Evolutionary conservation across 2,329 filamentous ascomycete genomes (phyloP).

Genomic region (Fusarium luffae): DNA sequence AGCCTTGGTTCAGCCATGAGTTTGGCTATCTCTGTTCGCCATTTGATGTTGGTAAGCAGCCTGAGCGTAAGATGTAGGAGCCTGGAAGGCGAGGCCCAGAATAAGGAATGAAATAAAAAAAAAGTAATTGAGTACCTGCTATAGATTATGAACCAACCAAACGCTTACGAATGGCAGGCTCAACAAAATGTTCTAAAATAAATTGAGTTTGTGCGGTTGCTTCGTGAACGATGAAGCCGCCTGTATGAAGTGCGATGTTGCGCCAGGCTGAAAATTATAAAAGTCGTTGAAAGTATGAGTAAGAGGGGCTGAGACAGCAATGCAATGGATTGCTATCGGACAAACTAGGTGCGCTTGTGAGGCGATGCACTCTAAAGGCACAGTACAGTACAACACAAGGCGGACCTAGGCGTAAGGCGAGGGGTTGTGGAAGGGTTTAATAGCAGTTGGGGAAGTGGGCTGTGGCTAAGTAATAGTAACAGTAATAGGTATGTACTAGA

Average conservation of each 20-base stretch:
- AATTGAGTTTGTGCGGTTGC: constrained; percentile 25
- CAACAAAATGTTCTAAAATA: constrained; percentile 14
- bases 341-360: constrained; percentile 21
- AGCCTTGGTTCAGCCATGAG: constrained; percentile 60
- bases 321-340: constrained; percentile 11
- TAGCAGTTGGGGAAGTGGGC: constrained; percentile 37
- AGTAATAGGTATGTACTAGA: not conserved
- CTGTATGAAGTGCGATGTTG: constrained; percentile 30
- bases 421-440: constrained; percentile 28
- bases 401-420: constrained; percentile 10
- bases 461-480: constrained; percentile 27
- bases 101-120: constrained; percentile 20
- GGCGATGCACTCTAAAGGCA: constrained; percentile 31
- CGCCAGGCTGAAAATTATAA: constrained; percentile 36
- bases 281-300: constrained; percentile 36
- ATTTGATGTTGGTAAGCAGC: constrained; percentile 45
- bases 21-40: constrained; percentile 46
- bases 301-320: constrained; percentile 26
- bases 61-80: constrained; percentile 28
- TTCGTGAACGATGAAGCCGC: constrained; percentile 34
- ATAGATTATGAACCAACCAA: constrained; percentile 40
- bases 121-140: constrained; percentile 40
- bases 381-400: constrained; percentile 8
- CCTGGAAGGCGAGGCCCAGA: constrained; percentile 15
- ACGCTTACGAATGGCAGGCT: constrained; percentile 28